phyloP scores from a whole-genome alignment of 139 green algal genomes.

The Chlorella vulgaris region DNA sequence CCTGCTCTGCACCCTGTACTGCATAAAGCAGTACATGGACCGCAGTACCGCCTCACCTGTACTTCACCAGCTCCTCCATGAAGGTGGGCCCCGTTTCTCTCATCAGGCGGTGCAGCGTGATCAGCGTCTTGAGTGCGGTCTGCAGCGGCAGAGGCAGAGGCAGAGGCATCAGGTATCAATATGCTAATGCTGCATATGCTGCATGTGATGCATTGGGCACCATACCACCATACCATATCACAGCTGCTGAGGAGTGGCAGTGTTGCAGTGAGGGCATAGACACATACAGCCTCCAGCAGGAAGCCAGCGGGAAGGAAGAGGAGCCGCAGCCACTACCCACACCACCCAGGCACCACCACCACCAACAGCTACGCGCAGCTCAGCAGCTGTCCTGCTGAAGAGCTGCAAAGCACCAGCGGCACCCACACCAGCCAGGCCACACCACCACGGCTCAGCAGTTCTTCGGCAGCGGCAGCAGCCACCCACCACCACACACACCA shows the following conservation, averaged over 20 bases:
- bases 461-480: background rate
- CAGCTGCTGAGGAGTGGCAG: too few species aligned
- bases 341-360: too few species aligned
- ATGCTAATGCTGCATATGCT: background rate
- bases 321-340: too few species aligned
- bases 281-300: too few species aligned
- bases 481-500: too few species aligned
- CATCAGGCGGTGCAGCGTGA: slow-evolving; percentile 88
- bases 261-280: too few species aligned
- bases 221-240: too few species aligned
- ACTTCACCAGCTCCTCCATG: slow-evolving; percentile 60
- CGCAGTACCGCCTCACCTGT: background rate
- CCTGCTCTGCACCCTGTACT: background rate
- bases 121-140: slow-evolving; percentile 83
- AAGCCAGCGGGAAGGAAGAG: too few species aligned
- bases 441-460: background rate
- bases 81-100: slow-evolving; percentile 77
- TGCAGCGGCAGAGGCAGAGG: slow-evolving; percentile 30
- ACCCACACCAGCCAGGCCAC: background rate
- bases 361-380: too few species aligned
- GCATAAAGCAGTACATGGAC: too few species aligned
- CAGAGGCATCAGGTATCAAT: too few species aligned
- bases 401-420: background rate
- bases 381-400: too few species aligned
- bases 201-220: background rate